Conservation (phyloP, 1,284 basidiomycete genomes). For the Coniferiporia sulphurascens region DNA sequence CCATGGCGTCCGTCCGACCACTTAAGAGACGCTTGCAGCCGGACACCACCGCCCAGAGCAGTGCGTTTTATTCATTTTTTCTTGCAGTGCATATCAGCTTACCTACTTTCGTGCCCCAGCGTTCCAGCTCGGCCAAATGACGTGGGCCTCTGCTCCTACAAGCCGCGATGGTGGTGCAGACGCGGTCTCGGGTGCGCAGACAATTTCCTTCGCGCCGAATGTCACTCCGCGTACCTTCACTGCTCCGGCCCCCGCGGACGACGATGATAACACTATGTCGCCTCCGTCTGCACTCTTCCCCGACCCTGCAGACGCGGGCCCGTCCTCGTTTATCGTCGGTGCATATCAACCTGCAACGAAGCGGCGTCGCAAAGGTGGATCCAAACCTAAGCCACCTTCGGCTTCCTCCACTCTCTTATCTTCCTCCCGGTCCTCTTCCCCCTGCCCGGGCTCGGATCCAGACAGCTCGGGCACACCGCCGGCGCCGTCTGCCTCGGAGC, state of each 20-base stretch:
- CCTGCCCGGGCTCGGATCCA: not conserved
- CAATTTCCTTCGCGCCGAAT: slow-evolving; percentile 46
- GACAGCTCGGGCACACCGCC: not conserved
- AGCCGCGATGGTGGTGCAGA: not conserved
- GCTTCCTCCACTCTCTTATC: not conserved
- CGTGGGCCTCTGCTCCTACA: not conserved
- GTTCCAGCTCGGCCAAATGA: not conserved
- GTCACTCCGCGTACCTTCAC: slow-evolving; percentile 58
- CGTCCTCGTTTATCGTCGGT: slow-evolving; percentile 33
- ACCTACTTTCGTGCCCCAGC: not conserved
- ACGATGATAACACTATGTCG: slow-evolving; percentile 19
- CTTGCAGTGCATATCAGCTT: not conserved
- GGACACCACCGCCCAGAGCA: not conserved
- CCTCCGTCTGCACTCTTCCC: slow-evolving; percentile 40
- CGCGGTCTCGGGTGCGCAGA: slow-evolving; percentile 22
- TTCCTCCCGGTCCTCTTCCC: not conserved
- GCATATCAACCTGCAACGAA: slow-evolving; percentile 22
- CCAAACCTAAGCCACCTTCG: not conserved
- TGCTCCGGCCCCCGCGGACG: slow-evolving; percentile 35
- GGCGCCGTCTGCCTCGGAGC: not conserved
- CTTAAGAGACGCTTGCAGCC: slow-evolving; percentile 2
- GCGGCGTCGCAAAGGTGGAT: slow-evolving; percentile 6
- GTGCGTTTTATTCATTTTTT: not conserved
- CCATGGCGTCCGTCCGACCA: not conserved
- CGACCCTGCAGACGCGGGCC: slow-evolving; percentile 30